Evolutionary conservation across 2,329 filamentous ascomycete species (phyloP), one percentile per base, ranked within the genome.

Genomic region (Aspergillus sp.): DNA sequence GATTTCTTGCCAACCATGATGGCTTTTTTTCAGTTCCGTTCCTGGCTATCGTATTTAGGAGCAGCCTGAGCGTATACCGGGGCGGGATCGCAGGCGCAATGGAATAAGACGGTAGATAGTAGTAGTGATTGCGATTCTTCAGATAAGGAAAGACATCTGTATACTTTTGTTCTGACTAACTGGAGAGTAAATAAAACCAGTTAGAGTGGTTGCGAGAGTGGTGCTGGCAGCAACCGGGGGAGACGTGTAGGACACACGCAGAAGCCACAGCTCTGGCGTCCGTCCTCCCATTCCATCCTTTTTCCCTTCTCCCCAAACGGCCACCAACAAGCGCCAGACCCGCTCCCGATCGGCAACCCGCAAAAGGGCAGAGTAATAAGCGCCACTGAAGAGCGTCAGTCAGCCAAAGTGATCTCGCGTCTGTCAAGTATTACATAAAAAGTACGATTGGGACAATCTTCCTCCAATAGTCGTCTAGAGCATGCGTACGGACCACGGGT

Each of bases 1-100:
- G 79, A 82, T 60, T 82, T 83, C 65, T 83, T 84, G 52, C 79
- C 79, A 39, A 82, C 80, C 80, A 83, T 83, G 41, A 49, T 70
- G 62, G 44, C 42, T 32, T 38, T 39, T 39, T 12, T 42, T 42
- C 41, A 4, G 1, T 9, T 32, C 30, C 30, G 30, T 5, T 5
- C 8, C 6, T 5, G 8, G 8, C 5, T 32, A 2, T 32, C 6
- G 30, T 19, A 19, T 19, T 19, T 19, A 32, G 30, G 6, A 32
- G 30, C 30, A 32, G 30, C 19, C 19, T 19, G 19, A 19, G 19
- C 19, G 19, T 19, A 19, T 19, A 19, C 19, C 19, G 19, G 39
- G 26, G 39, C 19, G 19, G 27, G 39, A 29, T 41, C 39, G 27
- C 39, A 42, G 27, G 40, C 29, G 28, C 19, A 30, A 27, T 26